Conservation (phyloP, 768 basidiomycete species). For the Hericium coralloides region DNA sequence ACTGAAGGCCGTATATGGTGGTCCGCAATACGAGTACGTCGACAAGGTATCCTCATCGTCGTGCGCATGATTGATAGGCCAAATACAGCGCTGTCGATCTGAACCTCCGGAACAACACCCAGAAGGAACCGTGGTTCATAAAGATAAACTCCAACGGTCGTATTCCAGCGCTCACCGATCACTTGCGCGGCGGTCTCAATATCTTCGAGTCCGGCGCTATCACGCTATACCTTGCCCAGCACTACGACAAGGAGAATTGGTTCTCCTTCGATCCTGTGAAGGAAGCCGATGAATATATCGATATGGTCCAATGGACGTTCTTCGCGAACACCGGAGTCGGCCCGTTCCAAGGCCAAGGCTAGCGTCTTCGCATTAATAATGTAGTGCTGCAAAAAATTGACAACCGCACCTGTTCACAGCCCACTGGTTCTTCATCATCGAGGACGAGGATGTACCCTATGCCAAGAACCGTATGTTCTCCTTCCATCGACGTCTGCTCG, state of each 20-base stretch:
- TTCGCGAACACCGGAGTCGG: slow-evolving; percentile 80
- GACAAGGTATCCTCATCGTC: neutral
- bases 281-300: slow-evolving; percentile 53
- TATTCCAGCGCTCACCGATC: slow-evolving; percentile 62
- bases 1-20: slow-evolving; percentile 33
- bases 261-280: slow-evolving; percentile 53
- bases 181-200: slow-evolving; percentile 46
- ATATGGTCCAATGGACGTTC: slow-evolving; percentile 81
- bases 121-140: slow-evolving; percentile 80
- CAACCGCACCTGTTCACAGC: slow-evolving; percentile 31
- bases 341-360: slow-evolving; percentile 76
- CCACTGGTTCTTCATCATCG: slow-evolving; percentile 56
- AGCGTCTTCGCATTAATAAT: neutral
- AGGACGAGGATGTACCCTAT: slow-evolving; percentile 62
- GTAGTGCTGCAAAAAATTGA: neutral
- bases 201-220: slow-evolving; percentile 81
- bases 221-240: slow-evolving; percentile 67
- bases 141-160: slow-evolving; percentile 65
- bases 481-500: neutral
- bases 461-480: slow-evolving; percentile 47
- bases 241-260: slow-evolving; percentile 66
- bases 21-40: slow-evolving; percentile 40
- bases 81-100: slow-evolving; percentile 39
- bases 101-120: slow-evolving; percentile 50
- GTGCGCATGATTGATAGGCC: neutral